Base-by-base conservation (phyloP, 768 basidiomycete genomes). In the Termitomyces eurrhizus region DNA sequence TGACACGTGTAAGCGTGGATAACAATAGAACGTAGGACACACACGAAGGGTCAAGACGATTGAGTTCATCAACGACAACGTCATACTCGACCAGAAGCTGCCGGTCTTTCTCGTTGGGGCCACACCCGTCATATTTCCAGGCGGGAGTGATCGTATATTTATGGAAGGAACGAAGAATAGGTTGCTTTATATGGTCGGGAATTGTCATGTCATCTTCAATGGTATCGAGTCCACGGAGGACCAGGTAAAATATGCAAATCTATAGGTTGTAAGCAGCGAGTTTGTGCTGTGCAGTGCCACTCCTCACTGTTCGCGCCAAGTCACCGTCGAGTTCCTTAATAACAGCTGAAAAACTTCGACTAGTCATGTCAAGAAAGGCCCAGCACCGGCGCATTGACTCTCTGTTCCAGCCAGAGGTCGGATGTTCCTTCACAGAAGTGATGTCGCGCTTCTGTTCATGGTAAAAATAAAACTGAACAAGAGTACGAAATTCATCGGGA, bases 131-230 rank as follows among this genome's bases (percentile, higher is more conserved):
- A 71, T 90, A 99, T 18, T 78, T 87, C 94, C 95, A 98, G 29
- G 93, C 95, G 0, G 90, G 87, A 4, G 86, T 85, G 26, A 89
- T 77, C 5, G 90, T 88, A 66, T 89, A 84, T 67, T 85, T 73
- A 76, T 95, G 89, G 75, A 98, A 95, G 1, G 84, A 75, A 11
- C 92, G 86, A 37, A 99, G 80, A 33, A 98, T 68, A 3, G 92
- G 89, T 57, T 94, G 92, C 71, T 99, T 99, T 66, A 88, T 73
- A 18, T 85, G 77, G 73, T 94, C 92, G 0, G 92, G 82, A 59
- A 99, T 84, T 0, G 94, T 92, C 95, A 98, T 98, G 77, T 99
- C 96, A 73, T 99, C 96, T 73, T 98, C 96, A 64, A 99, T 85
- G 4, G 96, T 99, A 73, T 99, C 96, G n/a, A 98, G 79, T 6